These are phyloP conservation scores for Nicotiana otophora DNA, from an alignment of 257 asterid species.

Conservation along the genomic window DNA sequence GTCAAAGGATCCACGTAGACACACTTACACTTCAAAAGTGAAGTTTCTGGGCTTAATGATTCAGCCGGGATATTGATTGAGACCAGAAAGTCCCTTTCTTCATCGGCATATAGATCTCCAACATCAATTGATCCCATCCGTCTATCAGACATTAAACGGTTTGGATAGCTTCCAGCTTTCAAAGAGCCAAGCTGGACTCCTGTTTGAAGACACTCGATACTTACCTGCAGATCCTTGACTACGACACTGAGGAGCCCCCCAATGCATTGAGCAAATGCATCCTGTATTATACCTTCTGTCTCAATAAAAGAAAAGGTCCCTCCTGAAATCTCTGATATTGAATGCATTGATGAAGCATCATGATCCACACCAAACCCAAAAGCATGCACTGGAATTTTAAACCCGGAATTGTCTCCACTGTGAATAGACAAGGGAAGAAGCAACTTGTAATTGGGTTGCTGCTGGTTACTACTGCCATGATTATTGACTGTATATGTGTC, in stretches of 20 bases:
- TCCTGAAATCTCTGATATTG: conserved; percentile 85
- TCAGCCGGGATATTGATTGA: conserved; percentile 67
- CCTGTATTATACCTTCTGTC: conserved; percentile 91
- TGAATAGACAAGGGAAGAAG: conserved; percentile 73
- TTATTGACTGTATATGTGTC: conserved; percentile 80
- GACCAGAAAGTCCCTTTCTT: conserved; percentile 84
- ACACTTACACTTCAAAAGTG: conserved; percentile 56
- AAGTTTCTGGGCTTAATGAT: conserved; percentile 37
- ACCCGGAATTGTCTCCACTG: conserved; percentile 40
- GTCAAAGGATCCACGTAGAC: conserved; percentile 63
- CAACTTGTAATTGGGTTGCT: conserved; percentile 44
- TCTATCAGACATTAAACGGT: conserved; percentile 40
- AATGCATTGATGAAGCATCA: conserved; percentile 89
- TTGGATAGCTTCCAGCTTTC: conserved; percentile 75
- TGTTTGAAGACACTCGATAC: conserved; percentile 52
- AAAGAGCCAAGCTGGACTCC: conserved; percentile 43
- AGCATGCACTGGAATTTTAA: conserved; percentile 80
- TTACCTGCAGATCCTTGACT: conserved; percentile 63
- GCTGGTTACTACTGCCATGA: conserved; percentile 22
- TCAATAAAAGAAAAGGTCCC: conserved; percentile 97
- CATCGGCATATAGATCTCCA: conserved; percentile 89
- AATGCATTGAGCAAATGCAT: conserved; percentile 98
- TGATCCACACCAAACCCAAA: conserved; percentile 93
- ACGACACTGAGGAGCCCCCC: conserved; percentile 95
- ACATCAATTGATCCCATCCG: conserved; percentile 62